Base-by-base conservation (phyloP, 345 rosid species). In the Gossypium australe region DNA sequence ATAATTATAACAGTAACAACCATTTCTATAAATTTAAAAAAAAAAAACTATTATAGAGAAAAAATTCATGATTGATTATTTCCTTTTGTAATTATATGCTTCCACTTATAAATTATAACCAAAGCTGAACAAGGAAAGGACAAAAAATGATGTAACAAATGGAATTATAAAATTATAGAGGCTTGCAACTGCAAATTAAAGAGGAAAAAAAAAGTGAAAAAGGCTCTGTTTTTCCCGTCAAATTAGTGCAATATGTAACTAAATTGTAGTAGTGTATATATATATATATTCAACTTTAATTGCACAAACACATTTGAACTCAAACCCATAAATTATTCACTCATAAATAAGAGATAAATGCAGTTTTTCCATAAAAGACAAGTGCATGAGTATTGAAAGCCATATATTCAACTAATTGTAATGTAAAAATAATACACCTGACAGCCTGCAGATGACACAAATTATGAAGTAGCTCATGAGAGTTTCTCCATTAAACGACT, bases 381-480 rank as follows among this genome's bases (percentile, higher is more conserved):
- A 69, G 47, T 51, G 52, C 72, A 69, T 4, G 72, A 68, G 43
- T 51, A 44, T 51, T 69, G 58, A 69, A 25, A 29, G n/a, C 72
- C 73, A 27, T 52, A n/a, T 17, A 29, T 70, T 52, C 27, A 70
- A 52, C 16, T 17, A 69, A 69, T 11, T 51, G 45, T 17, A 69
- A 16, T 9, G 60, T 20, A 69, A 70, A 70, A 24, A 18, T 52
- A 29, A 70, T 70, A 52, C 47, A 70, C 17, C 61, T 52, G 47
- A 57, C 27, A 52, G 60, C 25, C 73, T 52, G 61, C 59, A 70
- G 72, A 69, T 29, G 60, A 27, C 59, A 59, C 41, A 69, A 38
- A 49, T 51, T 27, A 9, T 69, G 4, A 9, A 16, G 59, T 69
- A 51, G 16, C 72, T 51, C 41, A 10, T 17, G 11, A 52, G 0